phyloP scores from a whole-genome alignment of 805 yeast genomes.

The Suhomyces xylopsoci region DNA sequence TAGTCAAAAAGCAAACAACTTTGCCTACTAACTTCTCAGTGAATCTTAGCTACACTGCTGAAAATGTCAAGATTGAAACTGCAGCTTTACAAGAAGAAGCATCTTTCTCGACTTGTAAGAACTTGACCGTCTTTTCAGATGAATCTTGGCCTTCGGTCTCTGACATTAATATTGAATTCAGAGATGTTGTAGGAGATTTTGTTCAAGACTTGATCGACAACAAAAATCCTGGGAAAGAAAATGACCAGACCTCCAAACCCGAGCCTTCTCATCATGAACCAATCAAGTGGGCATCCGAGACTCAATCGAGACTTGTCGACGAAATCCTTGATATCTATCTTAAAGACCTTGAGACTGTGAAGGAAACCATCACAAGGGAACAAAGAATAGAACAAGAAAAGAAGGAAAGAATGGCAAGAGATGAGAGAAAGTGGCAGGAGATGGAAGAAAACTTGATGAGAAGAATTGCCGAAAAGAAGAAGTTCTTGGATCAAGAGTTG shows the following conservation, averaged over 20 bases:
- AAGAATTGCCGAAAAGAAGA: background rate
- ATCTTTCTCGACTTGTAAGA: background rate
- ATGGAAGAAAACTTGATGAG: background rate
- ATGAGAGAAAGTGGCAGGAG: background rate
- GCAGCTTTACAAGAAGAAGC: background rate
- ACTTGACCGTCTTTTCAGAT: background rate
- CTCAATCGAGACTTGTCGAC: background rate
- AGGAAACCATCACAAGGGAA: background rate
- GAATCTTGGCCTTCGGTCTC: background rate
- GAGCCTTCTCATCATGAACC: background rate
- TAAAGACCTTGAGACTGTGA: background rate
- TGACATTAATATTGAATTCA: background rate
- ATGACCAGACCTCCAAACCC: background rate
- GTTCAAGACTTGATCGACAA: background rate
- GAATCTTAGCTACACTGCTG: background rate
- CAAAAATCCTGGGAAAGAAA: background rate
- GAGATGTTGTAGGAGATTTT: background rate
- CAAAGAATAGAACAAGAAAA: background rate
- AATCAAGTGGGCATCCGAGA: background rate
- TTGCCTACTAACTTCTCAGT: background rate
- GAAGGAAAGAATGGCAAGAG: background rate
- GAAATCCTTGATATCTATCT: background rate
- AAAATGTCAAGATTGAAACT: background rate
- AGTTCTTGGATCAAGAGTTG: background rate
- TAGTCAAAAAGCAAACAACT: background rate